These are phyloP conservation scores for Pythium rishiriense DNA, from an alignment of 352 stramenopile species.

Conservation along the genomic window DNA sequence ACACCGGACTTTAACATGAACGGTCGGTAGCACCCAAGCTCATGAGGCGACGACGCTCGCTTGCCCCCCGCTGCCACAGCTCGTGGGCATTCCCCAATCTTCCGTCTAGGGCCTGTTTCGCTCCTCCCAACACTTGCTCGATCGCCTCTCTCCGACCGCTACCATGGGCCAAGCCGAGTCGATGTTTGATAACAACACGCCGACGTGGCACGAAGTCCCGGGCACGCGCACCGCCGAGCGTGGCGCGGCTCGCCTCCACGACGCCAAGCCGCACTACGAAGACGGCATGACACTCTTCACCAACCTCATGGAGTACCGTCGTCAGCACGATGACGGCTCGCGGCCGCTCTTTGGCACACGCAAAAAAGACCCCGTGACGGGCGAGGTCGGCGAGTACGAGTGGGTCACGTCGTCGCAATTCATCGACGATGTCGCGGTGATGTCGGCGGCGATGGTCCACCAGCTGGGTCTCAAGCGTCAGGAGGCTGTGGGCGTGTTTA, in stretches of 20 bases:
- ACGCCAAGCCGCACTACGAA: conserved; percentile 32
- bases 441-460: conserved; percentile 40
- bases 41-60: too few relatives aligned
- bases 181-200: conserved; percentile 17
- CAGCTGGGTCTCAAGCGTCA: conserved; percentile 36
- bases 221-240: conserved; percentile 14
- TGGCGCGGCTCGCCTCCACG: conserved; percentile 21
- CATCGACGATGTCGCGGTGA: conserved; percentile 40
- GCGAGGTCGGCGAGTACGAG: conserved; percentile 40
- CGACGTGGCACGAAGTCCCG: conserved; percentile 24
- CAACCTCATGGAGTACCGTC: conserved; percentile 40
- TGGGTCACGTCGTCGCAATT: conserved; percentile 67
- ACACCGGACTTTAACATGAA: too few relatives aligned
- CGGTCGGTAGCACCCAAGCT: too few relatives aligned
- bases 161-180: conserved; percentile 25
- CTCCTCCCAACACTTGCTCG: too few relatives aligned
- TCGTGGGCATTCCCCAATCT: too few relatives aligned
- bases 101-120: too few relatives aligned
- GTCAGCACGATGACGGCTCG: conserved; percentile 49
- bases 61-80: too few relatives aligned
- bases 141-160: too few relatives aligned
- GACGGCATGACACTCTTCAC: conserved; percentile 49
- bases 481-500: conserved; percentile 67
- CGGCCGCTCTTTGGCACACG: conserved; percentile 61
- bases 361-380: conserved; percentile 35